phyloP scores from a whole-genome alignment of 495 filamentous ascomycete genomes.

The Aspergillus biplanus region DNA sequence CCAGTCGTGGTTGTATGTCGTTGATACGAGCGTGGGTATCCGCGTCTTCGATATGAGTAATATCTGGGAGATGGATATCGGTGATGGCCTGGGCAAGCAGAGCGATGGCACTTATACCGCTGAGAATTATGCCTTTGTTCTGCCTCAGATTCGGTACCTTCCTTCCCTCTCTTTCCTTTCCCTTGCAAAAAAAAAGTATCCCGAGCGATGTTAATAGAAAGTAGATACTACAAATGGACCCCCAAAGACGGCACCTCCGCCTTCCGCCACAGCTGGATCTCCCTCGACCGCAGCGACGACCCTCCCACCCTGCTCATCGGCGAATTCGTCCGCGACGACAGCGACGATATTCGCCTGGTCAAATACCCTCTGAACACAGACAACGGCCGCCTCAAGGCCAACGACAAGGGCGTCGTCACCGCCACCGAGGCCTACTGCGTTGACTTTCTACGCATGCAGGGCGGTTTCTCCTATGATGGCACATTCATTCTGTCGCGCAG shows the following conservation, averaged over 20 bases:
- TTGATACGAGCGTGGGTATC: slow-evolving; percentile 35
- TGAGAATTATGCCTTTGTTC: slow-evolving; percentile 34
- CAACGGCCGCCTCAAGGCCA: slow-evolving; percentile 19
- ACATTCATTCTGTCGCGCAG: slow-evolving; percentile 29
- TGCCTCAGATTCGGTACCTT: slow-evolving; percentile 29
- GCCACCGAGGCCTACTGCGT: slow-evolving; percentile 27
- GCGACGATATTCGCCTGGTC: slow-evolving; percentile 21
- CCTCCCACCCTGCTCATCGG: slow-evolving; percentile 28
- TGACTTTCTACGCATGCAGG: slow-evolving; percentile 27
- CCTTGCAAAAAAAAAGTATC: neutral
- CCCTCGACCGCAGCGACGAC: slow-evolving; percentile 27
- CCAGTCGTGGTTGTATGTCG: slow-evolving; percentile 36
- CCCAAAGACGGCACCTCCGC: slow-evolving; percentile 8
- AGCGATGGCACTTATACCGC: slow-evolving; percentile 30
- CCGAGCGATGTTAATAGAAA: neutral
- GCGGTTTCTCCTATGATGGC: slow-evolving; percentile 23
- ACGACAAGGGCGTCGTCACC: slow-evolving; percentile 22
- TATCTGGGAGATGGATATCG: slow-evolving; percentile 37
- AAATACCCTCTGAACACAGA: slow-evolving; percentile 26
- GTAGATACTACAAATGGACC: no score
- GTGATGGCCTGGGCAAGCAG: slow-evolving; percentile 31
- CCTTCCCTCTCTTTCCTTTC: no score
- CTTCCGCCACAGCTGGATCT: slow-evolving; percentile 31
- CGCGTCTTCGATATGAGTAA: slow-evolving; percentile 37
- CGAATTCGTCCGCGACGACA: slow-evolving; percentile 18